Evolutionary conservation across 2,329 filamentous ascomycete species (phyloP), one percentile per base, ranked within the genome.

Genomic region (Fusarium sp.): DNA sequence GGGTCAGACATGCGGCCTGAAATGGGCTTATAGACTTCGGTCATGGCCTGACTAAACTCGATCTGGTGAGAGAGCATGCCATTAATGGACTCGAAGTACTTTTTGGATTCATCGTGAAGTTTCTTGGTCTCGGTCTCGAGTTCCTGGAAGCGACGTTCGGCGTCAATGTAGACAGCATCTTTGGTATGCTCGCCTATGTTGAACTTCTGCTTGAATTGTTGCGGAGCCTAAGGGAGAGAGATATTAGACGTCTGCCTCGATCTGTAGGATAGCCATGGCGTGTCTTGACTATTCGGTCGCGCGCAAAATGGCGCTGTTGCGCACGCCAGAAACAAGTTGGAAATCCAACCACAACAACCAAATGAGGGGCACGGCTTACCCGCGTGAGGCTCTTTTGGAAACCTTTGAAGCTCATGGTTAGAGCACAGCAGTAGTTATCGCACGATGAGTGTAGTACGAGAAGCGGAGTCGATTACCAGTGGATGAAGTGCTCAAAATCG

Each of bases 51-150:
- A 73, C 95, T 97, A 83, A 99, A 99, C 78, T 97, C 95, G 80
- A 99, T 98, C 83, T 99, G 96, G 81, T 98, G 94, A 76, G 85
- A 88, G 74, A 99, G 87, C 96, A 99, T 99, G 84, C 91, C 92
- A 82, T 98, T 97, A 82, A 99, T 97, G 77, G 96, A 93, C 53
- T 97, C 90, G 74, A 97, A 97, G 80, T 99, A 99, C 82, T 97
- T 97, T 79, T 94, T 92, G 56, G 93, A 97, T 81, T 98, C 95
- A 83, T 97, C 93, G 81, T 98, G 95, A 28, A 97, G 89, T 80
- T 92, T 95, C 85, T 97, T 98, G 34, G 96, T 98, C 83, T 99
- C 94, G 69, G 85, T 91, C 81, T 99, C 96, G 68, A 99, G 87
- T 82, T 99, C 96, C 69, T 93, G 86, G 77, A 98, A 99, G 47